Evolutionary conservation across 176 grass and related monocot species (phyloP), one percentile per base, ranked within the genome.

Genomic region (Avena insularis): DNA sequence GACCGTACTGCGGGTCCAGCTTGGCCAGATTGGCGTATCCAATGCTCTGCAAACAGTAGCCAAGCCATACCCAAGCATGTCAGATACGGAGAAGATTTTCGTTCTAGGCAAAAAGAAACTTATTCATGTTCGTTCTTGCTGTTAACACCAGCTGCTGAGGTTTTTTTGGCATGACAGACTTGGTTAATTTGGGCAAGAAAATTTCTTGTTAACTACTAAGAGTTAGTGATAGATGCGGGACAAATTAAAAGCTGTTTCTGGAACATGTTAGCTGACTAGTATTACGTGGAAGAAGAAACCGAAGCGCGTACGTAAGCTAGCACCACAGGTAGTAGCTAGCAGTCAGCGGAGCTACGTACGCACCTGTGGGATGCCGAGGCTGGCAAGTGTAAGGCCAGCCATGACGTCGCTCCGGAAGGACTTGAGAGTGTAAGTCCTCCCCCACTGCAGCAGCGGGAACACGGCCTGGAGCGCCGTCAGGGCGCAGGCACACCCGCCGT

Each of bases 21-120:
- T 98, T 98, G 33, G 93, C 96, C 25, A 98, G 84, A 64, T 88
- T 95, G 81, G 96, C 96, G 88, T 98, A 98, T 91, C 96, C 96
- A 85, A 98, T 98, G 83, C 96, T 98, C 96, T 98, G 71, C 84
- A 89, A 78, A 16, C 80, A 72, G 48, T 65, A 56, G 10, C 33
- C 79, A 78, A 56, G 53, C 15, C 55, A 57, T 57, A 8, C 20
- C 55, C 55, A 57, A 57, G 55, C 55, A 20, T 57, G 55, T 57
- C 17, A 57, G 62, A 33, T 66, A 33, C 25, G 27, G 63, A 59
- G 9, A 59, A 20, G 7, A 19, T 19, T 56, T 56, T 56, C 16
- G 15, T 19, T 13, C 56, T 33, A 89, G 65, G 82, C 2, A 49
- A 79, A 63, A 72, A 49, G 73, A 54, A 72, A 29, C 45, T 72